Base-by-base conservation (phyloP, 2,329 filamentous ascomycete species). In the Colletotrichum chrysophilum region DNA sequence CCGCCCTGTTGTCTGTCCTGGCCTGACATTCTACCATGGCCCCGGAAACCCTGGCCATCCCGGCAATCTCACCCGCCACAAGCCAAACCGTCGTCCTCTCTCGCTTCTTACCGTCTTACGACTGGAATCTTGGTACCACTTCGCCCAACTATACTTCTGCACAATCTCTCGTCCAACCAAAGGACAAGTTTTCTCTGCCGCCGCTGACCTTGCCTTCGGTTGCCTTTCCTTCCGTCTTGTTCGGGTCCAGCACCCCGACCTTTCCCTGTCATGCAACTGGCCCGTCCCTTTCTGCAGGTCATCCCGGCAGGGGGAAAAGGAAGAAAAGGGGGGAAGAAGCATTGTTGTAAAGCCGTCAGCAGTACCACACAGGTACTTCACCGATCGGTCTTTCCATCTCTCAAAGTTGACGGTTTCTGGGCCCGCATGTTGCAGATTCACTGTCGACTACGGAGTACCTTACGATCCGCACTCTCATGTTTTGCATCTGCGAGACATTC, bases 81-180 rank as follows among this genome's bases (percentile, higher is more conserved):
- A 36, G 30, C 28, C 72, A 52, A n/a, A 13, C 34, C 66, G 34
- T 9, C 36, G 55, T 69, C 26, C 26, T 36, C 62, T 66, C 38
- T 75, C 73, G 69, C 73, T 72, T 75, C 62, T 56, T 64, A 48
- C 70, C 64, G 73, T 75, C 64, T 73, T 55, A 75, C 73, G 12
- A 72, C 69, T n/a, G 55, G n/a, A n/a, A 21, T 52, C 58, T 67
- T 34, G 69, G 73, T 75, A 43, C 43, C 18, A 75, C 69, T 62
- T 24, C 60, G 60, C 26, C 9, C 28, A 60, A 38, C 56, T 43
- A 12, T 64, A 43, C 56, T 48, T 34, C 56, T 12, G 26, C 24
- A 61, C 68, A 61, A 61, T 66, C 34, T 66, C 52, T 36, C 21
- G 34, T 43, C 52, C 55, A 48, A 58, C 48, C n/a, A 38, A 10